Evolutionary conservation across 2,329 filamentous ascomycete genomes (phyloP), one percentile per base, ranked within the genome.

Genomic region (Penicillium olsonii): DNA sequence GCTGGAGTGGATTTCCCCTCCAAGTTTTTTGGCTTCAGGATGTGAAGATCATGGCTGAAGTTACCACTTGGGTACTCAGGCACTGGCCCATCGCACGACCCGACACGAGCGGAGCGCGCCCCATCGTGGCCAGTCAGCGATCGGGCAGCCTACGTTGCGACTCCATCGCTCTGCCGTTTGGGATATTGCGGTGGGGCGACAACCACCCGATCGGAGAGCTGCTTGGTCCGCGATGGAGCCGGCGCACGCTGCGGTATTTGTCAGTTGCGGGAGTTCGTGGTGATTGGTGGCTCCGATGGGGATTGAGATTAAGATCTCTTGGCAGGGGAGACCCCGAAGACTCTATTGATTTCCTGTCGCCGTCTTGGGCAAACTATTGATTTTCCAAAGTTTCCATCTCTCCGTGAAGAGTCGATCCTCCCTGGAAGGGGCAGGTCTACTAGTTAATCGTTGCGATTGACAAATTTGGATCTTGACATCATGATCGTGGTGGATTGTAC

Each of bases 281-380:
- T 33, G 14, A 49, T 49, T 49, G 46, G 46, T 15, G 14, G 12
- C 18, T 31, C 20, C 11, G 26, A 34, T 14, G 35, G n/a, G 19
- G 18, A 20, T 43, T 7, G 31, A 35, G 46, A 49, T 49, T 33
- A 39, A 49, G 46, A 49, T 49, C 46, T 49, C 46, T 45, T 45
- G 46, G 46, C 45, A 27, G 26, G 6, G 11, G 24, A 24, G 38
- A 17, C 24, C 37, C 29, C 20, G 24, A 9, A n/a, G 29, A 8
- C 27, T 42, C 10, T 48, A 48, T 43, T 43, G 39, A 48, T 31
- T 19, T 39, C 31, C n/a, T 24, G 22, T 24, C 8, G 22, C 8
- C 8, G 22, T 5, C 22, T 24, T 24, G n/a, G 22, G 5, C 6
- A 22, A 7, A 24, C 45, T 48, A 48, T 43, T 26, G 45, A 48